phyloP scores from a whole-genome alignment of 352 stramenopile species.

The Globisporangium orthogonon region DNA sequence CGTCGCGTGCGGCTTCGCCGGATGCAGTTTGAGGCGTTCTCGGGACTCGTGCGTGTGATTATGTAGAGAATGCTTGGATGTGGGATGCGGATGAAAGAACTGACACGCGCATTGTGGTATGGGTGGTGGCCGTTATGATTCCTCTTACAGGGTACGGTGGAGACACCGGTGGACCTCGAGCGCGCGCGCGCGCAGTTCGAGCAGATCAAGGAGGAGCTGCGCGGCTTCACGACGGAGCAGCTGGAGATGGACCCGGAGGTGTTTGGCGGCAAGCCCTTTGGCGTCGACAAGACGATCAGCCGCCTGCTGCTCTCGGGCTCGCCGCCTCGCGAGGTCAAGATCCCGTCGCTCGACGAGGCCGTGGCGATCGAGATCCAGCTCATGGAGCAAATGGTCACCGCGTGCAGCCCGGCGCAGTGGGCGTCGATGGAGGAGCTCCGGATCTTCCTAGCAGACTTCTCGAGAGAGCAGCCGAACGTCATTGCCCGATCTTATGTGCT shows the following conservation, averaged over 20 bases:
- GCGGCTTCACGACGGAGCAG: conserved; percentile 38
- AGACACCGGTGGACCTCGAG: conserved; percentile 33
- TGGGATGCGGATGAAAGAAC: no score
- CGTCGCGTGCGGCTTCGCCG: conserved; percentile 49
- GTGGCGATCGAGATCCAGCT: conserved; percentile 46
- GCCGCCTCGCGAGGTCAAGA: conserved; percentile 66
- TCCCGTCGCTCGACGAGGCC: conserved; percentile 44
- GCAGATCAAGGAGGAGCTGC: conserved; percentile 34
- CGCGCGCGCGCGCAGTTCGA: conserved; percentile 33
- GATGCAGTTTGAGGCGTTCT: conserved; percentile 36
- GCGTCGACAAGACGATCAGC: conserved; percentile 73
- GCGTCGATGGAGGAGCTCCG: conserved; percentile 77
- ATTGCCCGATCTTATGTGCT: conserved; percentile 75
- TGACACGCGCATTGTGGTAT: no score
- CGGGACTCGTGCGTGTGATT: conserved; percentile 17
- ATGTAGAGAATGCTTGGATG: no score
- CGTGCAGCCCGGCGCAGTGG: conserved; percentile 55
- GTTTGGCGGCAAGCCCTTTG: conserved; percentile 60
- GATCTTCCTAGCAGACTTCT: conserved; percentile 74
- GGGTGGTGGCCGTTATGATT: no score
- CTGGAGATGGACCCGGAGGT: conserved; percentile 62
- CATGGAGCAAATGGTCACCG: conserved; percentile 44
- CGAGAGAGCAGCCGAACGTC: conserved; percentile 56
- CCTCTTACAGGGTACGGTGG: conserved; percentile 27
- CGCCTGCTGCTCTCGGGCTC: conserved; percentile 61